Evolutionary conservation across 176 grass and related monocot genomes (phyloP).

Genomic region (Cenchrus americanus): DNA sequence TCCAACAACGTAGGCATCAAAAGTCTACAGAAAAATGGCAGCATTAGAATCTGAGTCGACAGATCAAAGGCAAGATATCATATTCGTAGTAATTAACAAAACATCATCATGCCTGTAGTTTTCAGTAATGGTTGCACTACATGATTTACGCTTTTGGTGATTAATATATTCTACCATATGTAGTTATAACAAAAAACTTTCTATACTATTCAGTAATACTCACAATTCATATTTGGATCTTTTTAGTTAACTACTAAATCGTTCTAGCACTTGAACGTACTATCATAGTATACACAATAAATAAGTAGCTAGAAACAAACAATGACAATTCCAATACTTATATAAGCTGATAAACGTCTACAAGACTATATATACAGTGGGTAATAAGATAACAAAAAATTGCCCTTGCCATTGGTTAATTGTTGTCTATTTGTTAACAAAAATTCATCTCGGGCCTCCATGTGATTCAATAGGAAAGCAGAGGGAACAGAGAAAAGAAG

Average conservation of each 20-base stretch:
- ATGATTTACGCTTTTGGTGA: background rate
- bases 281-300: background rate
- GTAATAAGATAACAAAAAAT: too few species aligned
- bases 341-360: background rate
- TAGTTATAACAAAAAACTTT: background rate
- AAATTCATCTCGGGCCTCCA: background rate
- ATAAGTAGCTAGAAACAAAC: background rate
- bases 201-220: background rate
- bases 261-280: background rate
- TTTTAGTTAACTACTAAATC: background rate
- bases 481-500: background rate
- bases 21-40: conserved; percentile 53
- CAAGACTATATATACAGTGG: background rate
- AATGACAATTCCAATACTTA: background rate
- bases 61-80: background rate
- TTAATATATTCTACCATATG: background rate
- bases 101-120: background rate
- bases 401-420: background rate
- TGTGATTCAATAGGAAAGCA: background rate
- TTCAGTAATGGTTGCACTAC: background rate
- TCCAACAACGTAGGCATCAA: conserved; percentile 88
- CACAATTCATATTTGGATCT: background rate
- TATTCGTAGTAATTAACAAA: background rate
- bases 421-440: background rate
- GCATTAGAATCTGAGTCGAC: background rate